phyloP scores from a whole-genome alignment of 202 grass and related monocot genomes.

The Eragrostis tef region DNA sequence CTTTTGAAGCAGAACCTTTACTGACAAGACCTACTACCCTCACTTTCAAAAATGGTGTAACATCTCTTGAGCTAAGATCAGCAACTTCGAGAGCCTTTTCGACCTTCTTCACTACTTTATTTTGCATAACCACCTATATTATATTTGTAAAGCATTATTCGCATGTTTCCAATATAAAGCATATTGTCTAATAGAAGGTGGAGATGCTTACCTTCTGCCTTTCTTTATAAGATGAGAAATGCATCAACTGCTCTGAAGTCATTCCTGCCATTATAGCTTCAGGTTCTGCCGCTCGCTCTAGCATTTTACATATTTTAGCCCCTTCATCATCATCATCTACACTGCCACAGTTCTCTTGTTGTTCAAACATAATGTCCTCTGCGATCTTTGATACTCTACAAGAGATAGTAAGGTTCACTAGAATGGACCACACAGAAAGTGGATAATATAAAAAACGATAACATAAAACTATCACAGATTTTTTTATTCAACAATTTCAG shows the following conservation, averaged over 20 bases:
- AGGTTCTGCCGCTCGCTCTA: constrained; percentile 81
- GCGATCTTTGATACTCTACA: constrained; percentile 78
- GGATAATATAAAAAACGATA: not conserved
- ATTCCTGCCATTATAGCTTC: constrained; percentile 86
- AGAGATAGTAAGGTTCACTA: constrained; percentile 32
- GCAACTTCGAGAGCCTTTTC: constrained; percentile 76
- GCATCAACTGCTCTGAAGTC: constrained; percentile 73
- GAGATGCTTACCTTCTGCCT: constrained; percentile 62
- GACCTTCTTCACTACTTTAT: constrained; percentile 68
- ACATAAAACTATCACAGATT: constrained; percentile 28
- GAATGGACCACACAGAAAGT: not conserved
- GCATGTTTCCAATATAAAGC: constrained; percentile 12
- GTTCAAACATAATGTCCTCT: constrained; percentile 75
- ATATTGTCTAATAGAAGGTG: constrained; percentile 14
- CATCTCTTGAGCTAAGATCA: constrained; percentile 74
- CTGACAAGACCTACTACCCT: constrained; percentile 67
- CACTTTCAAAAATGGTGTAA: constrained; percentile 87
- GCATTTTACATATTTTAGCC: constrained; percentile 73
- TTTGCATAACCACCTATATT: constrained; percentile 68
- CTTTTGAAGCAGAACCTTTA: constrained; percentile 60
- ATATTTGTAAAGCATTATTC: constrained; percentile 17
- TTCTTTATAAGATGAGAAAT: constrained; percentile 72
- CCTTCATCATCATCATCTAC: constrained; percentile 69
- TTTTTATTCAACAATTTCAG: constrained; percentile 20
- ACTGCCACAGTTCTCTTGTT: constrained; percentile 62